Conservation (phyloP, 495 filamentous ascomycete species). For the Hamigera avellanea region DNA sequence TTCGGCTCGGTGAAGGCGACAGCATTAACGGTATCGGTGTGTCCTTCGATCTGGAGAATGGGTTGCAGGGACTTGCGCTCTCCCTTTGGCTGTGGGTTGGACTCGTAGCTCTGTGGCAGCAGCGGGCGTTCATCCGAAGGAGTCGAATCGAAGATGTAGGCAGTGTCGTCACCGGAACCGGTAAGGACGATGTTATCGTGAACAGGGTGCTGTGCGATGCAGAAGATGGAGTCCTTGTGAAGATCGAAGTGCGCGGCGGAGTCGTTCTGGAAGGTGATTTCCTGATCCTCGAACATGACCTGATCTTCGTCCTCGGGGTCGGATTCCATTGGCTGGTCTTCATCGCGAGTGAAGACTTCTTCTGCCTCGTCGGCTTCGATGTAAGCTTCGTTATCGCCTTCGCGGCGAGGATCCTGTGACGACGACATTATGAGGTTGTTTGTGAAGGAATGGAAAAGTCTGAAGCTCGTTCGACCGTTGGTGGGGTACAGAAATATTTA, state of each 20-base stretch:
- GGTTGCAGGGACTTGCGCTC: conserved; percentile 49
- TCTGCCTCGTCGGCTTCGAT: conserved; percentile 61
- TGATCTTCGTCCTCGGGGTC: conserved; percentile 41
- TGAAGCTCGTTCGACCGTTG: background rate
- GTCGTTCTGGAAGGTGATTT: conserved; percentile 78
- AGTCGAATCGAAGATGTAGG: conserved; percentile 69
- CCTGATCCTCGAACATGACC: conserved; percentile 54
- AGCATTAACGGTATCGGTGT: conserved; percentile 83
- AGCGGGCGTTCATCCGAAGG: conserved; percentile 47
- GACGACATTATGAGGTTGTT: conserved; percentile 24
- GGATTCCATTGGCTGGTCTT: conserved; percentile 63
- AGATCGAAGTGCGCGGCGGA: conserved; percentile 81
- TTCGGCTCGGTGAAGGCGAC: conserved; percentile 71
- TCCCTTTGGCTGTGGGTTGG: conserved; percentile 43
- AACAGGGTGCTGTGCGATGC: conserved; percentile 82
- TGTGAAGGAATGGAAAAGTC: background rate
- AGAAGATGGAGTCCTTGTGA: conserved; percentile 83
- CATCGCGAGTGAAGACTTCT: conserved; percentile 56
- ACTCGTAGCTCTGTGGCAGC: conserved; percentile 63
- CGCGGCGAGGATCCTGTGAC: conserved; percentile 32
- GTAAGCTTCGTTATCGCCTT: conserved; percentile 26
- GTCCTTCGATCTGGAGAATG: conserved; percentile 64
- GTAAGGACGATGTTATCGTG: conserved; percentile 71
- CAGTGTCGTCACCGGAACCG: conserved; percentile 74
- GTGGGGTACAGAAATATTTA: background rate